phyloP scores from a whole-genome alignment of 192 early-diverging fungal species.

The Chytriomyces sp. region DNA sequence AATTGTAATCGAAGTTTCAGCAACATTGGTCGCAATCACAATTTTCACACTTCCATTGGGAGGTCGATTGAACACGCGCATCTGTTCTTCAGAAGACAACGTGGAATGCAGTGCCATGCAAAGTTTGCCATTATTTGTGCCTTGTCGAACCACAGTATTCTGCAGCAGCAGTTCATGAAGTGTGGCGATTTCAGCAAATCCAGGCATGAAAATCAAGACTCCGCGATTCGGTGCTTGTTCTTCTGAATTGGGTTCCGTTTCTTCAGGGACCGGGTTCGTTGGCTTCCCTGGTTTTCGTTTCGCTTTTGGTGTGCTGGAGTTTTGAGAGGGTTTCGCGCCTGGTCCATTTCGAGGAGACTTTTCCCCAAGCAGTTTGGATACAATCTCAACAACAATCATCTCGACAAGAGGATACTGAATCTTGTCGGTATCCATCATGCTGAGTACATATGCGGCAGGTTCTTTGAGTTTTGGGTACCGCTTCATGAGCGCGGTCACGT shows the following conservation, averaged over 20 bases:
- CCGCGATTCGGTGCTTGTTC: conserved; percentile 35
- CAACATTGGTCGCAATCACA: conserved; percentile 81
- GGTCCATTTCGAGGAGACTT: too few relatives aligned
- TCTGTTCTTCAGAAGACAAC: conserved; percentile 61
- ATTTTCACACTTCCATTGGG: conserved; percentile 66
- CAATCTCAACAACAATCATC: conserved; percentile 42
- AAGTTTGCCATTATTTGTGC: conserved; percentile 40
- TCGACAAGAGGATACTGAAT: conserved; percentile 59
- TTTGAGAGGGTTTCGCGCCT: too few relatives aligned
- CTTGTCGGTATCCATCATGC: conserved; percentile 44
- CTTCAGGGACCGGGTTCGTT: too few relatives aligned
- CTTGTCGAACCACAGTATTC: conserved; percentile 33
- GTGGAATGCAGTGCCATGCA: conserved; percentile 58
- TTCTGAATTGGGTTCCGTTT: too few relatives aligned
- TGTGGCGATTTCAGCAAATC: conserved; percentile 39
- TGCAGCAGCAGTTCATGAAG: conserved; percentile 30
- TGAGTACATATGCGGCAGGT: conserved; percentile 30
- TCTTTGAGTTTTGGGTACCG: conserved; percentile 41
- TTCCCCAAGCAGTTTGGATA: too few relatives aligned
- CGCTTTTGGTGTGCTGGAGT: too few relatives aligned
- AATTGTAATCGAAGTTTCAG: conserved; percentile 78
- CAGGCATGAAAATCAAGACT: conserved; percentile 53
- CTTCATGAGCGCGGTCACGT: conserved; percentile 20
- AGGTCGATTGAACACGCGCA: conserved; percentile 66
- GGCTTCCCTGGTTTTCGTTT: too few relatives aligned